phyloP scores from a whole-genome alignment of 202 grass and related monocot genomes.

The Panicum hallii region DNA sequence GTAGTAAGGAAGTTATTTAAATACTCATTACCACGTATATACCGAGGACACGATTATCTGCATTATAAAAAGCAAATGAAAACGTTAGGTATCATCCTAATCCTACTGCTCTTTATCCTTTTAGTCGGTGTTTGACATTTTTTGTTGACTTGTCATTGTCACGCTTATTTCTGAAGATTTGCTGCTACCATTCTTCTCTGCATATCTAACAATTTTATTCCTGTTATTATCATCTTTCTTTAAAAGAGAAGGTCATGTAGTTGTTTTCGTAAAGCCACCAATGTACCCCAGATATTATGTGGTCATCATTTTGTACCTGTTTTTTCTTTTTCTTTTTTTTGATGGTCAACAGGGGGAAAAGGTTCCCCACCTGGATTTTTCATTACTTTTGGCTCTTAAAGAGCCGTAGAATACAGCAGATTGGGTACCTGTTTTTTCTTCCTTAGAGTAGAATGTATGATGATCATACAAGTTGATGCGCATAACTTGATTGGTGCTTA shows the following conservation, averaged over 20 bases:
- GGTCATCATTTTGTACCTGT: neutral
- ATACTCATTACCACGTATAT: neutral
- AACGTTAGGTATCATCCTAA: neutral
- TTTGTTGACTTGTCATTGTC: slow-evolving; percentile 19
- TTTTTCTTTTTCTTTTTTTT: too few relatives aligned
- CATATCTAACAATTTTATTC: neutral
- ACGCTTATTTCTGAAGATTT: slow-evolving; percentile 21
- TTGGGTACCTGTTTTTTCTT: neutral
- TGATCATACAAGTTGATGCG: neutral
- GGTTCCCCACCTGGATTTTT: too few relatives aligned
- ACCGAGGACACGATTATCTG: neutral
- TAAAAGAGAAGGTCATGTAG: neutral
- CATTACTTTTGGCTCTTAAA: too few relatives aligned
- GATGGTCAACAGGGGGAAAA: too few relatives aligned
- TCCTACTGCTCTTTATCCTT: neutral
- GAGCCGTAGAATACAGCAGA: too few relatives aligned
- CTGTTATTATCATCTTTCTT: slow-evolving; percentile 5
- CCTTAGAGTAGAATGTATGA: neutral
- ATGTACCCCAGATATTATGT: slow-evolving; percentile 1
- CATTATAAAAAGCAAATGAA: neutral
- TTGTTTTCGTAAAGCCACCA: slow-evolving; percentile 6
- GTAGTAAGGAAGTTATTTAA: neutral
- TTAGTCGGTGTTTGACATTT: neutral
- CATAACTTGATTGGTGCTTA: neutral
- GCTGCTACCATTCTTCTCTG: neutral